Conservation (phyloP, 257 asterid species). For the Thymus quinquecostatus region DNA sequence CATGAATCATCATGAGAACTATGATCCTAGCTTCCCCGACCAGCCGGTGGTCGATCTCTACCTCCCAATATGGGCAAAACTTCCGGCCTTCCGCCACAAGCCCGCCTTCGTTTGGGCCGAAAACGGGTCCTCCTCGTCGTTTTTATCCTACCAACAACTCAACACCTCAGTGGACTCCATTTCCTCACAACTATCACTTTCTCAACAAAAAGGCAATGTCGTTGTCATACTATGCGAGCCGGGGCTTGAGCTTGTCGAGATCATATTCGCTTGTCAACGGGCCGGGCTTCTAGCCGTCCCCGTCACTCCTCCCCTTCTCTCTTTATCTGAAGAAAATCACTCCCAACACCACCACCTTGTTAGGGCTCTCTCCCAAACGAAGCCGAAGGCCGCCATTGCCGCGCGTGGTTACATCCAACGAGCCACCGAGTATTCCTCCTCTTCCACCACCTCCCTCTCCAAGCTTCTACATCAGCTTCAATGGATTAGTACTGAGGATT, state of each 20-base stretch:
- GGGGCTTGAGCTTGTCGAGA: constrained; percentile 65
- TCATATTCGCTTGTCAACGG: constrained; percentile 73
- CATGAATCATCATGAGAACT: constrained; percentile 48
- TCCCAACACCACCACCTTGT: constrained; percentile 39
- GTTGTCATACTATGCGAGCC: constrained; percentile 62
- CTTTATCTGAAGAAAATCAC: constrained; percentile 32
- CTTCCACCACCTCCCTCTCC: constrained; percentile 32
- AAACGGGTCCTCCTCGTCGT: constrained; percentile 36
- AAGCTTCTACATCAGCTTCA: constrained; percentile 33
- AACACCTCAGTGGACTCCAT: constrained; percentile 53
- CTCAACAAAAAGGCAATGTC: constrained; percentile 49
- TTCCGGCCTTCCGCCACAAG: constrained; percentile 57
- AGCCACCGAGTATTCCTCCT: constrained; percentile 37
- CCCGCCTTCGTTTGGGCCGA: constrained; percentile 77
- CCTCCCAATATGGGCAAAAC: constrained; percentile 71
- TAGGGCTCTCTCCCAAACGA: constrained; percentile 69
- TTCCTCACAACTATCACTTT: constrained; percentile 44
- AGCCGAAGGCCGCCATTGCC: constrained; percentile 78
- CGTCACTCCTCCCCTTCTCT: constrained; percentile 54
- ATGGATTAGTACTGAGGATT: constrained; percentile 62
- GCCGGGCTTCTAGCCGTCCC: constrained; percentile 71
- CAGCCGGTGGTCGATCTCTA: constrained; percentile 76
- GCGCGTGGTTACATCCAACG: constrained; percentile 39
- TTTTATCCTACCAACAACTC: constrained; percentile 56
- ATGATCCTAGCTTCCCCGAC: constrained; percentile 68